Evolutionary conservation across 2,329 filamentous ascomycete species (phyloP).

Genomic region (Xylariaceae sp.): DNA sequence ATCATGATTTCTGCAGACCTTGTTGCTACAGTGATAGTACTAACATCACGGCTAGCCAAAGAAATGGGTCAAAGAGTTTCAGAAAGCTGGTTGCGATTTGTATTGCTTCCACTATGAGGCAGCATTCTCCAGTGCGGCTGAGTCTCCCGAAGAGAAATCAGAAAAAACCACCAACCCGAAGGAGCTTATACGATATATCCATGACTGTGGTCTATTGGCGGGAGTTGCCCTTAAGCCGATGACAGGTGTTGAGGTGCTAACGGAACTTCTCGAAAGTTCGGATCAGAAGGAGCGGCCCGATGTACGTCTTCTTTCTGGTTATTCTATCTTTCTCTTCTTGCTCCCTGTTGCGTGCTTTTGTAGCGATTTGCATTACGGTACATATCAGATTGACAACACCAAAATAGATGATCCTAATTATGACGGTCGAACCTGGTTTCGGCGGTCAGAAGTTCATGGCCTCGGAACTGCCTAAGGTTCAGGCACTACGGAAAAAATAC

Average conservation of each 20-base stretch:
- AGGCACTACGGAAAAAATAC: constrained; percentile 76
- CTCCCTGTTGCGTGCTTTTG: neutral
- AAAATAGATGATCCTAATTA: constrained; percentile 88
- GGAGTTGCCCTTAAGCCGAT: constrained; percentile 95
- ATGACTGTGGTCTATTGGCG: constrained; percentile 80
- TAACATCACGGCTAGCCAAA: constrained; percentile 62
- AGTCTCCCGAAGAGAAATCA: constrained; percentile 66
- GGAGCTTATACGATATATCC: constrained; percentile 86
- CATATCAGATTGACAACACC: neutral
- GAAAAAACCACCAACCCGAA: constrained; percentile 74
- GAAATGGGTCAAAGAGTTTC: constrained; percentile 96
- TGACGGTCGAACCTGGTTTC: constrained; percentile 97
- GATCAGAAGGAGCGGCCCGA: constrained; percentile 78
- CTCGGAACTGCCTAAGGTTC: constrained; percentile 89
- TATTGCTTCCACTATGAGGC: constrained; percentile 99
- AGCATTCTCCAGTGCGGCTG: constrained; percentile 81
- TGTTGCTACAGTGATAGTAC: constrained; percentile 1
- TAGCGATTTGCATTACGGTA: neutral
- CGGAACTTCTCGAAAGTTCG: constrained; percentile 75
- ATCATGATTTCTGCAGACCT: neutral
- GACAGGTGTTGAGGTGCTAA: constrained; percentile 86
- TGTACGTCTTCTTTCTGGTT: constrained; percentile 50
- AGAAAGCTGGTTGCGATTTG: constrained; percentile 90
- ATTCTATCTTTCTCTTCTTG: neutral
- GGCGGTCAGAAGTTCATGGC: constrained; percentile 99